A percentile compares a stretch with the other conserved stretches of the same genome.
These are phyloP conservation scores for Neurospora sp. DNA, from an alignment of 495 filamentous ascomycete genomes.

Conservation along the genomic window DNA sequence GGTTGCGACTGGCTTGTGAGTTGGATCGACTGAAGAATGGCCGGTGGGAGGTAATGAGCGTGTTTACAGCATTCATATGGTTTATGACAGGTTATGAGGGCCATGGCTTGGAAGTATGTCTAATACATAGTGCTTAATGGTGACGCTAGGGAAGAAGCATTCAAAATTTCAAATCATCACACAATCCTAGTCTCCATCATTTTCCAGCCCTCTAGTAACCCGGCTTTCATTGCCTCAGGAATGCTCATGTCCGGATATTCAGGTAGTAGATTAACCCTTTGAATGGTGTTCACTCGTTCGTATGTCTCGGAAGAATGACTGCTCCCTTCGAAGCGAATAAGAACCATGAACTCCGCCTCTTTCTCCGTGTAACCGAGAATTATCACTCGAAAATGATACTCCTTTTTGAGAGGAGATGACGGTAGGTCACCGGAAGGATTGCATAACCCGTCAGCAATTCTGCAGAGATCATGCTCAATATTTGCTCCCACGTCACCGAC, in stretches of 20 bases:
- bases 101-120: neutral
- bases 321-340: neutral
- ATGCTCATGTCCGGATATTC: neutral
- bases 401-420: neutral
- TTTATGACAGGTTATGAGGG: neutral
- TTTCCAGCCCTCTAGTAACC: neutral
- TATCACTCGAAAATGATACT: neutral
- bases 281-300: neutral
- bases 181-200: neutral
- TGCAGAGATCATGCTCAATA: neutral
- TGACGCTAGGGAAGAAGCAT: neutral
- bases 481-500: accelerated
- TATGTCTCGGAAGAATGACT: neutral
- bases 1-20: too few species aligned
- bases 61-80: neutral
- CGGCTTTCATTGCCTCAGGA: neutral
- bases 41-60: neutral
- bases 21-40: neutral
- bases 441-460: neutral
- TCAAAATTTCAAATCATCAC: neutral
- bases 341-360: neutral
- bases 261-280: neutral
- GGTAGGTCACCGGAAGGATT: neutral
- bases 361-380: neutral
- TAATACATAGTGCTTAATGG: neutral